Evolutionary conservation across 208 protist genomes (phyloP).

Genomic region (Naegleria gruberi): DNA sequence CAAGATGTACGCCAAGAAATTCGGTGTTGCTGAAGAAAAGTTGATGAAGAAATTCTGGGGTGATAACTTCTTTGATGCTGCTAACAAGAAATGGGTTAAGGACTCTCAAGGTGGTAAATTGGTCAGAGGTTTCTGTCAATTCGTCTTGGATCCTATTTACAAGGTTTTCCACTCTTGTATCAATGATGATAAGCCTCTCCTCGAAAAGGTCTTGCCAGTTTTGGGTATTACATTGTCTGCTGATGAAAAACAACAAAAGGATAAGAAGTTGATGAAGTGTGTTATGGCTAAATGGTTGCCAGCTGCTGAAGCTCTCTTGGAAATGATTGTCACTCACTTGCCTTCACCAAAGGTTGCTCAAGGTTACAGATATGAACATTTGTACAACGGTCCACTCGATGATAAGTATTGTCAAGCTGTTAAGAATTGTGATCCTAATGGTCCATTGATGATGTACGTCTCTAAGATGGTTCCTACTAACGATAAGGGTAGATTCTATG

Average conservation of each 20-base stretch:
- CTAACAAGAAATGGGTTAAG: constrained; percentile 76
- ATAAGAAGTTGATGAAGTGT: constrained; percentile 90
- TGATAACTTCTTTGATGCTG: constrained; percentile 93
- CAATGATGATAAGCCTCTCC: constrained; percentile 80
- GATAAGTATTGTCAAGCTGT: constrained; percentile 81
- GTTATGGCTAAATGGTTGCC: constrained; percentile 96
- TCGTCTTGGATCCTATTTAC: constrained; percentile 95
- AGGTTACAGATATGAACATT: constrained; percentile 81
- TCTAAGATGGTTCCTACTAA: constrained; percentile 98
- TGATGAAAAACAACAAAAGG: constrained; percentile 75
- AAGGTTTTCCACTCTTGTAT: constrained; percentile 88
- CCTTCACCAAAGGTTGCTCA: constrained; percentile 94
- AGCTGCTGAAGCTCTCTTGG: constrained; percentile 91
- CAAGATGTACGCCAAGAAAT: constrained; percentile 85
- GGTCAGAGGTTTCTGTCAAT: constrained; percentile 87
- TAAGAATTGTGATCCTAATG: constrained; percentile 80
- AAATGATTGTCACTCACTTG: constrained; percentile 96
- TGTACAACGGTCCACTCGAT: constrained; percentile 93
- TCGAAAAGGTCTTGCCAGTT: constrained; percentile 81
- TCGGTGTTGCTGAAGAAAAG: constrained; percentile 71
- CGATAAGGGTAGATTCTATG: constrained; percentile 95
- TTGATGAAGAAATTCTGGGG: constrained; percentile 92
- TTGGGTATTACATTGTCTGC: constrained; percentile 78
- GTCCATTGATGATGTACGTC: constrained; percentile 96
- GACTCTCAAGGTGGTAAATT: constrained; percentile 47